These are phyloP conservation scores for Debaryomyces fabryi DNA, from an alignment of 1,139 yeast genomes.

Conservation along the genomic window DNA sequence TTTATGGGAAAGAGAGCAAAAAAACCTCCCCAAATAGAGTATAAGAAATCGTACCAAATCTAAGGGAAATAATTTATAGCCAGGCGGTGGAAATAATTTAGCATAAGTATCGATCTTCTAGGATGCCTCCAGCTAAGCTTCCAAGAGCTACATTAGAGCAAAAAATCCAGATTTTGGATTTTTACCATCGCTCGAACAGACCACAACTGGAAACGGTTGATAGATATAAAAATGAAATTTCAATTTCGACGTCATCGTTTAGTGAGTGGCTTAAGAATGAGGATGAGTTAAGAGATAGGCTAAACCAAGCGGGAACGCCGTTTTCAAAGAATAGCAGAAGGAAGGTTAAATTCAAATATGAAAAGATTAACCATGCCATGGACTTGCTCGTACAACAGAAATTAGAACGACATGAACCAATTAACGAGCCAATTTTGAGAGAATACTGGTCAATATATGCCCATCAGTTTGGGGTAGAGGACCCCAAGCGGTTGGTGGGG, in stretches of 20 bases:
- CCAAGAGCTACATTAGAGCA: conserved; percentile 64
- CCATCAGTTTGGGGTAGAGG: conserved; percentile 58
- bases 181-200: conserved; percentile 47
- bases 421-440: conserved; percentile 57
- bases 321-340: conserved; percentile 47
- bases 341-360: conserved; percentile 56
- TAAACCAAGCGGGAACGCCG: conserved; percentile 37
- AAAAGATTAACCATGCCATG: conserved; percentile 60
- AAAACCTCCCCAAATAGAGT: conserved; percentile 10
- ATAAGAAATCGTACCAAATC: neutral
- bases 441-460: conserved; percentile 61
- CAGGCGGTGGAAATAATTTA: neutral
- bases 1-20: neutral
- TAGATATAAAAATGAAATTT: conserved; percentile 47
- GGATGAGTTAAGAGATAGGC: conserved; percentile 47
- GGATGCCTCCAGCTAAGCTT: conserved; percentile 33
- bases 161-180: conserved; percentile 56
- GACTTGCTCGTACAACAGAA: conserved; percentile 51
- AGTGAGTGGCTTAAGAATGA: conserved; percentile 65
- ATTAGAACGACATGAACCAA: conserved; percentile 45
- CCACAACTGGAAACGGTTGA: conserved; percentile 65
- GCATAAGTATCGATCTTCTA: conserved; percentile 1
- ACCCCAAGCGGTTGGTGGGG: conserved; percentile 55
- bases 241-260: conserved; percentile 59
- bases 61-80: neutral